Percentiles rank a stretch among this genome's conserved stretches.
These are phyloP conservation scores for Podaxis mareebaensis DNA, from an alignment of 768 basidiomycete species.

Conservation along the genomic window DNA sequence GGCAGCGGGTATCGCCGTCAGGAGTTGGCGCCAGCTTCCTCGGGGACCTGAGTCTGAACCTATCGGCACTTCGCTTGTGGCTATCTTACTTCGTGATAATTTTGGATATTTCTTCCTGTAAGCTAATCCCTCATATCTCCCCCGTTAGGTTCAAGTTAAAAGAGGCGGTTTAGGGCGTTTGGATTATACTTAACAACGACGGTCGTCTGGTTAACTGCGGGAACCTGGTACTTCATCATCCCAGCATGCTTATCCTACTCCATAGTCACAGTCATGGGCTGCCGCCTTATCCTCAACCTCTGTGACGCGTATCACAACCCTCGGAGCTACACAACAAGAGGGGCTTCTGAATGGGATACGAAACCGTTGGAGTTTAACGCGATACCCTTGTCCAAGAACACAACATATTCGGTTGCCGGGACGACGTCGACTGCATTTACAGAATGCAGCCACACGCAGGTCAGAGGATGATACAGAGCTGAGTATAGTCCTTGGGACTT, in stretches of 20 bases:
- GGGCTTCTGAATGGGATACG: constrained; percentile 1
- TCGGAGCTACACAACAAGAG: not conserved
- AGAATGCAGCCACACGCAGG: no score
- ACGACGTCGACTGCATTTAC: no score
- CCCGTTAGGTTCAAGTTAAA: not conserved
- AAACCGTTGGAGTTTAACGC: no score
- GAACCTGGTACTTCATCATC: constrained; percentile 26
- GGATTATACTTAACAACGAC: constrained; percentile 23
- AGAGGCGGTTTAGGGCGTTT: constrained; percentile 22
- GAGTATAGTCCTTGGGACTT: no score
- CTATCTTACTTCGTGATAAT: constrained; percentile 28
- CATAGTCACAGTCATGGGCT: constrained; percentile 27
- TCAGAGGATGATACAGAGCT: no score
- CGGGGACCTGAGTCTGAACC: not conserved
- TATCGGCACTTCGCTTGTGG: constrained; percentile 22
- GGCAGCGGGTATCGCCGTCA: constrained; percentile 23
- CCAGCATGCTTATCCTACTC: constrained; percentile 25
- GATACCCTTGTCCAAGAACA: no score
- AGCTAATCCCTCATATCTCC: constrained; percentile 8
- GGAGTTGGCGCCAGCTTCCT: not conserved
- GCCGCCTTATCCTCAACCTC: constrained; percentile 31
- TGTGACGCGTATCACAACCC: constrained; percentile 26
- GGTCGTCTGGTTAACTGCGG: constrained; percentile 25
- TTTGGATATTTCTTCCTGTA: constrained; percentile 28
- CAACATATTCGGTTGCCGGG: no score